Conservation (phyloP, 2,329 filamentous ascomycete species). For the Alternaria sp. region DNA sequence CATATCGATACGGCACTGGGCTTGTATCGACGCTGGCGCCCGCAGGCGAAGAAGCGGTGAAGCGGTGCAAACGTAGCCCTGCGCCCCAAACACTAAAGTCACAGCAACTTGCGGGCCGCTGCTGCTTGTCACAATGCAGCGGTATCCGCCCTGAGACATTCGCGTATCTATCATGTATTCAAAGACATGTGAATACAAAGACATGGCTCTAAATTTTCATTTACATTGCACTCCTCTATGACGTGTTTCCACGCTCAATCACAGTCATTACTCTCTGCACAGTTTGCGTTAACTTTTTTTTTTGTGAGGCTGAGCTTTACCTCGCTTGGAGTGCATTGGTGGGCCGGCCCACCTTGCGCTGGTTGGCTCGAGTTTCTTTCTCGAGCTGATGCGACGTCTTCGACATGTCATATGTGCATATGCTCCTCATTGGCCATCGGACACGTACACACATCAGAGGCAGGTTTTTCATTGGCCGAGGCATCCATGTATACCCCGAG, state of each 20-base stretch:
- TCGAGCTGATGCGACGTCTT: conserved; percentile 24
- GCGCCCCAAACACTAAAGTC: conserved; percentile 32
- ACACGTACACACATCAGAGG: conserved; percentile 12
- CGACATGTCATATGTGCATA: conserved; percentile 33
- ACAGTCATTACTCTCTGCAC: conserved; percentile 4
- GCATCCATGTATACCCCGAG: background rate
- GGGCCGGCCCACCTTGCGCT: conserved; percentile 29
- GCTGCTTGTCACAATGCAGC: conserved; percentile 36
- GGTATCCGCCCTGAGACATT: conserved; percentile 23
- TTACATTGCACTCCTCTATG: conserved; percentile 1
- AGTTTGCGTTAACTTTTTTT: conserved; percentile 18
- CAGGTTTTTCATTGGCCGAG: conserved; percentile 13
- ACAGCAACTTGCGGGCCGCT: conserved; percentile 37
- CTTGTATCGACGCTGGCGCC: conserved; percentile 28
- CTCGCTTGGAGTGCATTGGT: conserved; percentile 29
- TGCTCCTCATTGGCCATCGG: conserved; percentile 30
- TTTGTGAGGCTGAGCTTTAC: conserved; percentile 25
- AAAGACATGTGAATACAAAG: conserved; percentile 6
- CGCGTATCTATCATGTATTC: conserved; percentile 21
- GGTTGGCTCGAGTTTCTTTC: conserved; percentile 31
- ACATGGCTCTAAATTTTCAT: background rate
- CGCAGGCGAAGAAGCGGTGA: conserved; percentile 49
- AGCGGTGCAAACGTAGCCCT: conserved; percentile 39
- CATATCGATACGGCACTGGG: conserved; percentile 44
- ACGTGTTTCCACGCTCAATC: background rate